A percentile compares a stretch with the other conserved stretches of the same genome.
phyloP scores from a whole-genome alignment of 768 basidiomycete species.

The Tricholoma hemisulphureum region DNA sequence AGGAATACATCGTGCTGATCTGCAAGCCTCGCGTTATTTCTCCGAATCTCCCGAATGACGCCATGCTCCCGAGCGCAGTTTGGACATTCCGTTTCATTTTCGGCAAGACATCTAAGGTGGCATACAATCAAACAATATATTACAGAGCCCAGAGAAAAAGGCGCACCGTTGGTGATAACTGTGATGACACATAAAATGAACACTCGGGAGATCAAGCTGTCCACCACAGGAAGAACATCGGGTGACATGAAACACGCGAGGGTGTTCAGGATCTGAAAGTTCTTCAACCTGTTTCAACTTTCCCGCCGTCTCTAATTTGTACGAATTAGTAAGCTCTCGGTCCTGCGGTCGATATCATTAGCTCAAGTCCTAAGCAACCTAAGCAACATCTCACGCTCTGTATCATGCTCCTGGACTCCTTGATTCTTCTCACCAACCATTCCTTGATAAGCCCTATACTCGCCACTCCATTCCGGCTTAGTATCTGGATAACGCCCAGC shows the following conservation, averaged over 20 bases:
- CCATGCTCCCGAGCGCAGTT: conserved; percentile 84
- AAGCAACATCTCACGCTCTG: conserved; percentile 58
- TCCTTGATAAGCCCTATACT: conserved; percentile 90
- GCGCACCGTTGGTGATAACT: conserved; percentile 90
- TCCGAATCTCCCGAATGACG: conserved; percentile 84
- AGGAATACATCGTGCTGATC: conserved; percentile 82
- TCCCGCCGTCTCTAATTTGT: conserved; percentile 76
- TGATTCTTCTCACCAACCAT: conserved; percentile 82
- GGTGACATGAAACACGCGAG: conserved; percentile 92
- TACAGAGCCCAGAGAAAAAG: background rate
- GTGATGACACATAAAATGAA: conserved; percentile 99
- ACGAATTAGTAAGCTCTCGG: conserved; percentile 81
- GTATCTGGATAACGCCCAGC: conserved; percentile 82
- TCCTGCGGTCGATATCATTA: conserved; percentile 52
- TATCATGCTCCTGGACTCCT: conserved; percentile 70
- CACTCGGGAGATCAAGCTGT: conserved; percentile 86
- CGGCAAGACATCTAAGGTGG: conserved; percentile 71
- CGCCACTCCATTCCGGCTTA: conserved; percentile 85
- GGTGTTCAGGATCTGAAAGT: conserved; percentile 72
- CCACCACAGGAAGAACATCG: conserved; percentile 87
- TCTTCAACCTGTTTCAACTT: conserved; percentile 83
- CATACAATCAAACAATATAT: background rate
- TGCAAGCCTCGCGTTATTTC: conserved; percentile 80
- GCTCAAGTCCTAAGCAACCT: conserved; percentile 2
- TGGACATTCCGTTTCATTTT: conserved; percentile 88